Evolutionary conservation across 1,284 basidiomycete genomes (phyloP).

Genomic region (Baeospora myosura): DNA sequence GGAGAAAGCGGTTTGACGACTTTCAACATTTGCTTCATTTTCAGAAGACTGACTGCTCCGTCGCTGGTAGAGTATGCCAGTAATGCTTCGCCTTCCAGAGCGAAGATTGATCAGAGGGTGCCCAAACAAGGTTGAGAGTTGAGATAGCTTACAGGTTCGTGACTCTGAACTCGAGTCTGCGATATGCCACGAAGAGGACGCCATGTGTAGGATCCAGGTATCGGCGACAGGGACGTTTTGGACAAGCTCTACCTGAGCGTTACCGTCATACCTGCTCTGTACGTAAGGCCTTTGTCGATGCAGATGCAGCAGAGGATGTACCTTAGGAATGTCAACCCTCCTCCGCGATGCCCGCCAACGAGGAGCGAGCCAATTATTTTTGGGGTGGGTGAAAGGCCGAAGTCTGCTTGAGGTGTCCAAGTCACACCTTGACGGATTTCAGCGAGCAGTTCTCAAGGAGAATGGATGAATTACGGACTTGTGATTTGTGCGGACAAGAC

Average conservation of each 20-base stretch:
- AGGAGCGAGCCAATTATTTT: conserved; percentile 67
- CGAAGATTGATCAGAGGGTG: not conserved
- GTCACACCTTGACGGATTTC: conserved; percentile 41
- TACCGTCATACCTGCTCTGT: conserved; percentile 19
- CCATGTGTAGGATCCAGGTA: conserved; percentile 50
- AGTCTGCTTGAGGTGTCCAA: conserved; percentile 58
- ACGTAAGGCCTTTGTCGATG: not conserved
- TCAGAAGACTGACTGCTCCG: conserved; percentile 48
- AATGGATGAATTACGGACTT: not conserved
- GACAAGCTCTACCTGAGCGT: conserved; percentile 22
- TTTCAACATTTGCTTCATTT: conserved; percentile 36
- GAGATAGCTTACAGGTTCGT: conserved; percentile 30
- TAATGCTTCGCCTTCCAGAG: conserved; percentile 43
- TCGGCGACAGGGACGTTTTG: conserved; percentile 28
- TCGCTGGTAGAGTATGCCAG: conserved; percentile 54
- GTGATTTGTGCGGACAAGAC: conserved; percentile 17
- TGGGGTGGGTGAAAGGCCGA: conserved; percentile 45
- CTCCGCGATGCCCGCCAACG: conserved; percentile 59
- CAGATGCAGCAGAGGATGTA: conserved; percentile 19
- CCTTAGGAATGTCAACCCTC: conserved; percentile 56
- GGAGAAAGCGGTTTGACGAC: conserved; percentile 12
- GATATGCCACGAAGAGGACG: conserved; percentile 47
- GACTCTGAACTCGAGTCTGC: conserved; percentile 23
- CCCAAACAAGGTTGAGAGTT: not conserved
- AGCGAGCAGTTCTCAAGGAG: conserved; percentile 2